A percentile compares a stretch with the other conserved stretches of the same genome.
phyloP scores from a whole-genome alignment of 805 yeast genomes.

The Wilhelminamyces savonicus region DNA sequence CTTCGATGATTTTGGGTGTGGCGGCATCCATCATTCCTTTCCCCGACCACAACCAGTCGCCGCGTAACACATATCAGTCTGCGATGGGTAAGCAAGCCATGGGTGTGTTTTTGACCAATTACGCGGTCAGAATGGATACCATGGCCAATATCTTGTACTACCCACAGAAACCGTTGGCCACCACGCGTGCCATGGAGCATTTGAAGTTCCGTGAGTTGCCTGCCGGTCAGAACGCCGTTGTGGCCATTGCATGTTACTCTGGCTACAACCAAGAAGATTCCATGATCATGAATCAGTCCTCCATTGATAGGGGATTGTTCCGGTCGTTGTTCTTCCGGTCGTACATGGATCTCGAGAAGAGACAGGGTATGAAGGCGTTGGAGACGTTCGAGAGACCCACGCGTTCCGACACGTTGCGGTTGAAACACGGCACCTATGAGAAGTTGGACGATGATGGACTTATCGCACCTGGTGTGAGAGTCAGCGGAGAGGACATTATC shows the following conservation, averaged over 20 bases:
- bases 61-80: slow-evolving; percentile 98
- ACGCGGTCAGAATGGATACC: slow-evolving; percentile 96
- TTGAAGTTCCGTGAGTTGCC: slow-evolving; percentile 96
- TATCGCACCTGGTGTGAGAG: slow-evolving; percentile 97
- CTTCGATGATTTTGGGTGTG: slow-evolving; percentile 97
- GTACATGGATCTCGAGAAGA: slow-evolving; percentile 97
- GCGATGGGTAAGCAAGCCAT: slow-evolving; percentile 99
- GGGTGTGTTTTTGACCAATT: slow-evolving; percentile 97
- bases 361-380: slow-evolving; percentile 97
- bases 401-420: slow-evolving; percentile 86
- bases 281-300: slow-evolving; percentile 98
- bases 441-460: slow-evolving; percentile 97
- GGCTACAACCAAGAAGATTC: slow-evolving; percentile 99
- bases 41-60: slow-evolving; percentile 99
- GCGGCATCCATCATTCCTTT: slow-evolving; percentile 98
- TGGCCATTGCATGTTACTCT: slow-evolving; percentile 95
- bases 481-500: slow-evolving; percentile 96
- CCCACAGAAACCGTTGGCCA: slow-evolving; percentile 97
- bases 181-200: slow-evolving; percentile 96
- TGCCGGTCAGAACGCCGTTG: slow-evolving; percentile 98
- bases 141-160: slow-evolving; percentile 97
- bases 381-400: slow-evolving; percentile 98
- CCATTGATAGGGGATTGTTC: slow-evolving; percentile 94
- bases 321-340: slow-evolving; percentile 94
- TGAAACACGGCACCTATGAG: slow-evolving; percentile 97